Percentiles rank a stretch among this genome's conserved stretches.
These are phyloP conservation scores for Amborella trichopoda DNA, from an alignment of 164 flowering plant genomes.

Conservation along the genomic window DNA sequence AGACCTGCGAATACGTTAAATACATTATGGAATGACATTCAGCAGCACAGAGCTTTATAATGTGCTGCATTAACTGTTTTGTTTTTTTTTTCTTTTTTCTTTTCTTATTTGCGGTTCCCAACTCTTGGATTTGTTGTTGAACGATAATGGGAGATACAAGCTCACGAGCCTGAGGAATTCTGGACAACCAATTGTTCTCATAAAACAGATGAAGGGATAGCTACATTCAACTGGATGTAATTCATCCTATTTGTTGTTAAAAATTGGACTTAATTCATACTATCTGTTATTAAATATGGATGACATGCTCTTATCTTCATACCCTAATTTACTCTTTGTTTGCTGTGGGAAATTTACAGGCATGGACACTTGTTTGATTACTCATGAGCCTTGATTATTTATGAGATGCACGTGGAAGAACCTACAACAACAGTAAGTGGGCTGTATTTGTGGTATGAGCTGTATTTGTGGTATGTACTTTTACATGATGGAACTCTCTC, in stretches of 20 bases:
- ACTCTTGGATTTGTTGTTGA: conserved; percentile 97
- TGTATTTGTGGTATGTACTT: too few relatives aligned
- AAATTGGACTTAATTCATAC: too few relatives aligned
- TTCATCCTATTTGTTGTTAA: too few relatives aligned
- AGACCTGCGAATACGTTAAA: too few relatives aligned
- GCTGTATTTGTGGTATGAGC: conserved; percentile 2
- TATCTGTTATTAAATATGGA: too few relatives aligned
- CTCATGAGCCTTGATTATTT: conserved; percentile 59
- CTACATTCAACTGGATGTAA: conserved; percentile 86
- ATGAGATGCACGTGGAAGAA: conserved; percentile 91
- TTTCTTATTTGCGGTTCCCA: conserved; percentile 79
- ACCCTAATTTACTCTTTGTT: conserved; percentile 4
- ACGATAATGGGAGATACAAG: conserved; percentile 87
- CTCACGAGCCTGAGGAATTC: conserved; percentile 96
- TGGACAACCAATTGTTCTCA: conserved; percentile 92
- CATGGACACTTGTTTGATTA: conserved; percentile 92
- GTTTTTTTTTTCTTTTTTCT: too few relatives aligned
- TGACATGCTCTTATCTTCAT: too few relatives aligned
- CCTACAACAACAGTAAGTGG: conserved; percentile 89
- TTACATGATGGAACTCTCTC: too few relatives aligned
- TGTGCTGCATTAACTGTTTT: too few relatives aligned
- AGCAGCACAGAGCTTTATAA: too few relatives aligned
- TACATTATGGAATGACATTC: too few relatives aligned
- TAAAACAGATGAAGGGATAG: conserved; percentile 60
- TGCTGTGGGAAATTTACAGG: too few relatives aligned